phyloP scores from a whole-genome alignment of 108 stramenopile species.

The Cyclotella sp. region DNA sequence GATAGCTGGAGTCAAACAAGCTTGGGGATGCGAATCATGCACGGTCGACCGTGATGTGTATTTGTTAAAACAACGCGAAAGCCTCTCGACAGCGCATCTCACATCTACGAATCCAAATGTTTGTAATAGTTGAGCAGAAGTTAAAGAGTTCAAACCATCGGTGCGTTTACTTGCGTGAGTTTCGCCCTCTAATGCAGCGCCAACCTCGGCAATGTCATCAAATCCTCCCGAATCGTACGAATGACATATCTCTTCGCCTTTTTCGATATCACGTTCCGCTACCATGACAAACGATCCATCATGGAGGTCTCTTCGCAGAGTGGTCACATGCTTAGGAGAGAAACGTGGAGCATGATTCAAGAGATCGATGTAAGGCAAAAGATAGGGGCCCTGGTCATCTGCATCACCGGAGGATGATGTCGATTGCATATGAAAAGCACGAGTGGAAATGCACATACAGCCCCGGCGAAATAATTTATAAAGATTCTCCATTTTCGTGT shows the following conservation, averaged over 20 bases:
- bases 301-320: constrained; percentile 52
- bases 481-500: not conserved
- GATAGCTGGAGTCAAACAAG: constrained; percentile 53
- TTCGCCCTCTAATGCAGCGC: not conserved
- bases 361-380: constrained; percentile 83
- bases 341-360: constrained; percentile 66
- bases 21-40: not conserved
- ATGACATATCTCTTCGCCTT: constrained; percentile 79
- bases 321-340: constrained; percentile 62
- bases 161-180: not conserved
- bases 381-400: constrained; percentile 69
- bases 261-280: constrained; percentile 72
- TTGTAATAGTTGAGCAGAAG: constrained; percentile 74
- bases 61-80: constrained; percentile 7
- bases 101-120: constrained; percentile 87
- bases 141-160: constrained; percentile 40
- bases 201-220: constrained; percentile 4
- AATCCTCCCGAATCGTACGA: constrained; percentile 57
- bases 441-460: constrained; percentile 76
- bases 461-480: constrained; percentile 60
- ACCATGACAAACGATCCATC: constrained; percentile 69
- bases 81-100: constrained; percentile 4
- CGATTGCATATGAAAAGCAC: constrained; percentile 77
- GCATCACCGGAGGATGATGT: not conserved
- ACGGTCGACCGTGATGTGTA: not conserved